Percentiles rank a stretch among this genome's conserved stretches.
phyloP scores from a whole-genome alignment of 2,329 filamentous ascomycete species.

The Pseudopithomyces chartarum region DNA sequence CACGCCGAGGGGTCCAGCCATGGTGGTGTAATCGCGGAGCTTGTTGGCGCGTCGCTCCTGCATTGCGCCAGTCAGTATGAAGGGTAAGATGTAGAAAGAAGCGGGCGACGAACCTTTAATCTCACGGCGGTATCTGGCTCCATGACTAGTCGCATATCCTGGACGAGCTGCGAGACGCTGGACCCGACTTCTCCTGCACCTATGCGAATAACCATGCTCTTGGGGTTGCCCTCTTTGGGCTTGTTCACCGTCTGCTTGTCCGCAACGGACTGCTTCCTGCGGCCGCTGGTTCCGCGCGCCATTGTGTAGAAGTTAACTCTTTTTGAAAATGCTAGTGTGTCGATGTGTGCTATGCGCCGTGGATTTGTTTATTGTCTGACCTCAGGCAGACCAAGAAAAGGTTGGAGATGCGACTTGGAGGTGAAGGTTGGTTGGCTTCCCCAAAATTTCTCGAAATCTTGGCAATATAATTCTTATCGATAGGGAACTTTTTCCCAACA shows the following conservation, averaged over 20 bases:
- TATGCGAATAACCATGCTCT: conserved; percentile 98
- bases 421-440: conserved; percentile 5
- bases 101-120: conserved; percentile 63
- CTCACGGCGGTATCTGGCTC: conserved; percentile 90
- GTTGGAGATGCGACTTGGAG: neutral
- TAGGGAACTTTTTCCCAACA: conserved; percentile 8
- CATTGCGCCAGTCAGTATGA: neutral
- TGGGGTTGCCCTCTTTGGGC: conserved; percentile 72
- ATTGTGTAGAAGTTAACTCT: conserved; percentile 19
- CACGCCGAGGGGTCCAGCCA: conserved; percentile 93
- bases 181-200: conserved; percentile 92
- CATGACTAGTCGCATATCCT: conserved; percentile 92
- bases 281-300: conserved; percentile 36
- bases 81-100: neutral
- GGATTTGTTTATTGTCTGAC: neutral
- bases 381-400: neutral
- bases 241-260: conserved; percentile 56
- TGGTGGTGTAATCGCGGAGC: conserved; percentile 88
- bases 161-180: conserved; percentile 87
- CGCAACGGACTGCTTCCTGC: conserved; percentile 40
- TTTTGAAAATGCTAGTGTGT: neutral
- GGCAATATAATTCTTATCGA: conserved; percentile 28
- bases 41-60: conserved; percentile 84
- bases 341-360: neutral
- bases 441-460: conserved; percentile 27